Evolutionary conservation across 495 filamentous ascomycete species (phyloP).

Genomic region (Staphylotrichum tortipilum): DNA sequence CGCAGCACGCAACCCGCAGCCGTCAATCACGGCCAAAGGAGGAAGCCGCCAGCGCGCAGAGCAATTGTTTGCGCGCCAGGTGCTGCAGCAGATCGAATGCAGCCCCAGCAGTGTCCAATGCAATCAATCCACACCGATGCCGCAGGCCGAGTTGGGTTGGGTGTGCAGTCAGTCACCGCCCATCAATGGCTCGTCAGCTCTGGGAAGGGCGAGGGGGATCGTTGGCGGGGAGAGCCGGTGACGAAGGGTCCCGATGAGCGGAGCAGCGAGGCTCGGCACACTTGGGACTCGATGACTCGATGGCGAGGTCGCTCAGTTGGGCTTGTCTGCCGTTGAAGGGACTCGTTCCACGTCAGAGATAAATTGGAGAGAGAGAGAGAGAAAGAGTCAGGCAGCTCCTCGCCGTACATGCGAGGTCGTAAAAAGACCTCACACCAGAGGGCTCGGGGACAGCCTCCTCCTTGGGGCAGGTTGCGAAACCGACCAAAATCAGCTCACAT

Average conservation of each 20-base stretch:
- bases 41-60: neutral
- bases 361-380: no score
- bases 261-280: neutral
- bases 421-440: conserved; percentile 6
- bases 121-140: neutral
- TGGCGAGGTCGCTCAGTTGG: no score
- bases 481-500: no score
- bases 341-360: no score
- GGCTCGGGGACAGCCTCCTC: neutral
- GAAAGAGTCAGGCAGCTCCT: neutral
- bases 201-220: no score
- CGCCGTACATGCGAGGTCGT: neutral
- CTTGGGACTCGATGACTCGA: no score
- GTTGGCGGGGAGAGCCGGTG: neutral
- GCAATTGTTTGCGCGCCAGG: neutral
- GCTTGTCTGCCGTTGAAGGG: neutral
- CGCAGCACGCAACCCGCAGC: neutral
- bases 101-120: neutral
- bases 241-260: neutral
- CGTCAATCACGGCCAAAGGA: neutral
- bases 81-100: no score
- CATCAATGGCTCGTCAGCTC: conserved; percentile 1
- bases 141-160: neutral
- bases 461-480: neutral
- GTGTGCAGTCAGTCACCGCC: neutral